Conservation (phyloP, 805 yeast species). For the Yamadazyma paraphyllophila region DNA sequence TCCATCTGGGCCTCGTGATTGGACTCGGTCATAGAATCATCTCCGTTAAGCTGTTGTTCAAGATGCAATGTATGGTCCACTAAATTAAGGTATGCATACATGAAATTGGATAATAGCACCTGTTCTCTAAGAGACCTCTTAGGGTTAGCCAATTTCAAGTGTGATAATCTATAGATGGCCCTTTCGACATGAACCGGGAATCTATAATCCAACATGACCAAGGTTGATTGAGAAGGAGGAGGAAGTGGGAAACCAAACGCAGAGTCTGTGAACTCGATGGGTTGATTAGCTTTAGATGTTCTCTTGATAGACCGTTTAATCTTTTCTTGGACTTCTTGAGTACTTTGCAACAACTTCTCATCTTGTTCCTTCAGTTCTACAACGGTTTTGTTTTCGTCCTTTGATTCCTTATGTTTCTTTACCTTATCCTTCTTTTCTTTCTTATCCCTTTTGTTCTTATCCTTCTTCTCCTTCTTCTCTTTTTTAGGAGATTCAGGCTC, state of each 20-base stretch:
- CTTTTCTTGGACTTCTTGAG: slow-evolving; percentile 43
- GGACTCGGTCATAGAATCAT: background rate
- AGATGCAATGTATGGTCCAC: slow-evolving; percentile 87
- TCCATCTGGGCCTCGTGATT: background rate
- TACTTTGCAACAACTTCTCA: slow-evolving; percentile 27
- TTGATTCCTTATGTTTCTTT: slow-evolving; percentile 3
- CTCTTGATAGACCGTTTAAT: slow-evolving; percentile 41
- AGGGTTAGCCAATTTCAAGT: slow-evolving; percentile 90
- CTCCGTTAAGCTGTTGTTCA: slow-evolving; percentile 50
- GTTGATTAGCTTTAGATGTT: slow-evolving; percentile 43
- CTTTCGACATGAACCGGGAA: slow-evolving; percentile 95
- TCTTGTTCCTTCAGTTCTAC: slow-evolving; percentile 14
- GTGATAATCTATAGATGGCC: slow-evolving; percentile 90
- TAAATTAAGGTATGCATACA: slow-evolving; percentile 93
- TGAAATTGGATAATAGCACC: slow-evolving; percentile 88
- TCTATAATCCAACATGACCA: slow-evolving; percentile 78
- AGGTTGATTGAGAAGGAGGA: slow-evolving; percentile 71
- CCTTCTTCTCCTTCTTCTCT: background rate
- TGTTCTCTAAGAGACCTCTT: slow-evolving; percentile 89
- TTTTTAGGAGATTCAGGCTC: background rate
- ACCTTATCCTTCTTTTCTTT: background rate
- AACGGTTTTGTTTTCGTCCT: background rate
- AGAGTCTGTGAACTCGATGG: slow-evolving; percentile 59
- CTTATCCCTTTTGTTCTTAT: background rate
- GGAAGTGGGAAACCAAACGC: slow-evolving; percentile 89